phyloP scores from a whole-genome alignment of 2,329 filamentous ascomycete species.

The Pleomassaria siparia region DNA sequence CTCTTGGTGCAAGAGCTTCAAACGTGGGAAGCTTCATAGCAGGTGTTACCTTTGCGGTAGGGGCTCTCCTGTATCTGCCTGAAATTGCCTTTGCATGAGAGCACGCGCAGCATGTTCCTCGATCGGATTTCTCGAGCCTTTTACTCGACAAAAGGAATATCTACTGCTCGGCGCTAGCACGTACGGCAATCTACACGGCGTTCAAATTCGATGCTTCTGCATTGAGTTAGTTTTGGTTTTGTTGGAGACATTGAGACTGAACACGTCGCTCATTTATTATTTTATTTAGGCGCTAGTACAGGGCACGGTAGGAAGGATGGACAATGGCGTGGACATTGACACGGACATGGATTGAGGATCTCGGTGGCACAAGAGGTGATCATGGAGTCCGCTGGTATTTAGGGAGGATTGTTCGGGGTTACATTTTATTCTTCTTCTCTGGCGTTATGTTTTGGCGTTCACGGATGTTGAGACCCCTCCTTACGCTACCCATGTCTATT shows the following conservation, averaged over 20 bases:
- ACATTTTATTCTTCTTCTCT: neutral
- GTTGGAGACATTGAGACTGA: neutral
- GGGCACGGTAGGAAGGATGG: neutral
- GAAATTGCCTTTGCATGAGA: neutral
- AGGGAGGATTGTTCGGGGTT: neutral
- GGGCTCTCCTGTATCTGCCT: neutral
- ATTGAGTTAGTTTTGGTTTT: neutral
- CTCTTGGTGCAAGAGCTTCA: neutral
- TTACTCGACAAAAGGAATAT: neutral
- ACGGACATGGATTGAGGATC: neutral
- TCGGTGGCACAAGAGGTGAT: neutral
- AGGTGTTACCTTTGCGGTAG: neutral
- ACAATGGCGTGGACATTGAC: too few relatives aligned
- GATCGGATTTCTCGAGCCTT: neutral
- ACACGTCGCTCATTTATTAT: neutral
- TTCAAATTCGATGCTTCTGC: neutral
- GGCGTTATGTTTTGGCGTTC: neutral
- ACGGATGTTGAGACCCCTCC: neutral
- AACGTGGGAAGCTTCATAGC: neutral
- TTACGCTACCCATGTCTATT: neutral
- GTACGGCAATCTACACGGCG: neutral
- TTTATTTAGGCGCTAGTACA: neutral
- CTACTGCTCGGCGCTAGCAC: neutral
- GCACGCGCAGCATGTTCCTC: neutral
- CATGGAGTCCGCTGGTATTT: neutral